Base-by-base conservation (phyloP, 768 basidiomycete genomes). In the Russula vinacea region DNA sequence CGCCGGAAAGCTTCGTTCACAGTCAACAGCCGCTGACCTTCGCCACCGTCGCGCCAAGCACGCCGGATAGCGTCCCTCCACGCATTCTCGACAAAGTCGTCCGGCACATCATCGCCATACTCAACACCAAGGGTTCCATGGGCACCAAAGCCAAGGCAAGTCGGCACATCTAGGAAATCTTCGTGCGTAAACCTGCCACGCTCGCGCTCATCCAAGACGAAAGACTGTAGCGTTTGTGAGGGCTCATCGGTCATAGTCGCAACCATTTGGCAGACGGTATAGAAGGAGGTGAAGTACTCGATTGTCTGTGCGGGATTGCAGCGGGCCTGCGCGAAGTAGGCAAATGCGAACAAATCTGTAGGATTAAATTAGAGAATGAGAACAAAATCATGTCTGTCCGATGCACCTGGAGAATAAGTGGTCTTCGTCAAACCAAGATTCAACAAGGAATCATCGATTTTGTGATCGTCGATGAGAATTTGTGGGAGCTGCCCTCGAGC, bases 311-410 rank as follows among this genome's bases (percentile, higher is more conserved):
- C 76, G 35, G 90, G 89, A 70, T 92, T 85, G 73, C 92, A 94
- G 64, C 90, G 87, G 71, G 85, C 88, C 73, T 93, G 90, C 0
- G 89, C 86, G 60, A 86, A 74, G 70, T 93, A 94, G 1, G 86
- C 90, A 72, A 90, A 92, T n/a, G 78, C 77, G 58, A 94, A 79
- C 14, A 90, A 76, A 26, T 88, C 91, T 93, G 68, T 22, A 32
- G 17, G 44, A 33, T 47, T 16, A 45, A 53, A 52, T 64, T 22
- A 65, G 40, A 35, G 6, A 24, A 19, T 26, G 16, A 6, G 33
- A 47, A 16, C 44, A 8, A 55, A 33, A 45, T 33, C 56, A 50
- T 19, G 22, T 29, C 1, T 22, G 24, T 61, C 39, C 1, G 13
- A 70, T 79, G 58, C 67, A 90, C 90, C 86, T 37, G 83, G 74